Evolutionary conservation across 2,329 filamentous ascomycete species (phyloP).

Genomic region (Helotiales sp.): DNA sequence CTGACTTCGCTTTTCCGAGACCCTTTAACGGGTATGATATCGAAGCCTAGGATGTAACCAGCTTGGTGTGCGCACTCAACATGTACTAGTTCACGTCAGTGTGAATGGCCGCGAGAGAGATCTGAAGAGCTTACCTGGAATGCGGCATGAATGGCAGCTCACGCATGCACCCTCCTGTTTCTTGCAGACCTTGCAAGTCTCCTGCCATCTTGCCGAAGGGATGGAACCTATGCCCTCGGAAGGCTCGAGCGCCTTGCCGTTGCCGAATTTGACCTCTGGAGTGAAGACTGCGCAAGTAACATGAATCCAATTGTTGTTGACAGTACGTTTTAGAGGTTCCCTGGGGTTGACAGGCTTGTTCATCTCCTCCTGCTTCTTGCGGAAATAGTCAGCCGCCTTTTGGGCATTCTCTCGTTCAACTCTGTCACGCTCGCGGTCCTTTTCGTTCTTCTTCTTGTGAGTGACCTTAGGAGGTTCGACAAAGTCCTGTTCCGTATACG

Average conservation of each 20-base stretch:
- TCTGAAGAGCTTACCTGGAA: slow-evolving; percentile 36
- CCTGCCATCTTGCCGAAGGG: slow-evolving; percentile 68
- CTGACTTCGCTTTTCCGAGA: slow-evolving; percentile 79
- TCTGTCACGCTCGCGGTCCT: slow-evolving; percentile 85
- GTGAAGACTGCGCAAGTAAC: slow-evolving; percentile 91
- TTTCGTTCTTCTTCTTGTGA: slow-evolving; percentile 88
- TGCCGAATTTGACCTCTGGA: slow-evolving; percentile 89
- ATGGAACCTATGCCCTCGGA: slow-evolving; percentile 91
- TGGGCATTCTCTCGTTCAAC: slow-evolving; percentile 81
- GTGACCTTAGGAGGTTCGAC: slow-evolving; percentile 77
- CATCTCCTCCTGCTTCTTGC: slow-evolving; percentile 77
- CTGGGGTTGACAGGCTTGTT: slow-evolving; percentile 82
- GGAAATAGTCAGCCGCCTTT: slow-evolving; percentile 79
- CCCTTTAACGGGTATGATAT: slow-evolving; percentile 85
- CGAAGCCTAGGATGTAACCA: slow-evolving; percentile 84
- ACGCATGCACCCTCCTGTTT: slow-evolving; percentile 75
- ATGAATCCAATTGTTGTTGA: slow-evolving; percentile 98
- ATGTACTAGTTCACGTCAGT: slow-evolving; percentile 53
- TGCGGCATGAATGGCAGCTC: slow-evolving; percentile 73
- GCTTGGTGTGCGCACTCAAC: slow-evolving; percentile 87
- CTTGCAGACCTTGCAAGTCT: slow-evolving; percentile 83
- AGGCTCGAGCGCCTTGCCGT: slow-evolving; percentile 76
- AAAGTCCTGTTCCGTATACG: slow-evolving; percentile 78
- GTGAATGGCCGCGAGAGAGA: not conserved
- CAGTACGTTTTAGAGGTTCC: slow-evolving; percentile 89